These are phyloP conservation scores for Aeminium ludgeri DNA, from an alignment of 495 filamentous ascomycete species.

Conservation along the genomic window DNA sequence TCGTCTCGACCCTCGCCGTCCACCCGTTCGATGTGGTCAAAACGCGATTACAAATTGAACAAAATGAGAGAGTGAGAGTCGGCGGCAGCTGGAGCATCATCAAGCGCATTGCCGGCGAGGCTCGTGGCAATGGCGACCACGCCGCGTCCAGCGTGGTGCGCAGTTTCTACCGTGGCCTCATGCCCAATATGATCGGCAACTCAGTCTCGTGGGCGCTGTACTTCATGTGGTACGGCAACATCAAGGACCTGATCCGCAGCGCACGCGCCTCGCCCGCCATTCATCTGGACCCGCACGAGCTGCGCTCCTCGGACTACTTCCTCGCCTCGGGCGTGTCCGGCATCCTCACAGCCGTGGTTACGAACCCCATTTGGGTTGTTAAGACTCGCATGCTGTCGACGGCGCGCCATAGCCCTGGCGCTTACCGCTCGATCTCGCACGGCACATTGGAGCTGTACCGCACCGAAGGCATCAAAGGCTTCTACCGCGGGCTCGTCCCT, in stretches of 20 bases:
- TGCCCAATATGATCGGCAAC: constrained; percentile 82
- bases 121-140: not conserved
- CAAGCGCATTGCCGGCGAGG: constrained; percentile 29
- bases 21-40: constrained; percentile 92
- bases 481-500: constrained; percentile 70
- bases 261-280: constrained; percentile 7
- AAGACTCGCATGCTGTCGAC: constrained; percentile 95
- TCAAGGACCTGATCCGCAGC: constrained; percentile 32
- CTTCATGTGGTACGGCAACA: constrained; percentile 54
- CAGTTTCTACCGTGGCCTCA: constrained; percentile 73
- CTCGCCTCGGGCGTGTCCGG: constrained; percentile 58
- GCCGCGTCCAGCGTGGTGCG: constrained; percentile 13
- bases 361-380: constrained; percentile 96
- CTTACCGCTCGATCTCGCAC: constrained; percentile 59
- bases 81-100: constrained; percentile 34
- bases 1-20: constrained; percentile 63
- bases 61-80: constrained; percentile 6
- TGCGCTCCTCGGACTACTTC: constrained; percentile 51
- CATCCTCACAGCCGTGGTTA: constrained; percentile 56
- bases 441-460: constrained; percentile 47
- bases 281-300: constrained; percentile 2
- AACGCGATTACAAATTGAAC: constrained; percentile 65
- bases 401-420: constrained; percentile 50
- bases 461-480: constrained; percentile 56
- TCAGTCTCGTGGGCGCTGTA: constrained; percentile 82